Evolutionary conservation across 2,329 filamentous ascomycete species (phyloP).

Genomic region (Venturia pyrina): DNA sequence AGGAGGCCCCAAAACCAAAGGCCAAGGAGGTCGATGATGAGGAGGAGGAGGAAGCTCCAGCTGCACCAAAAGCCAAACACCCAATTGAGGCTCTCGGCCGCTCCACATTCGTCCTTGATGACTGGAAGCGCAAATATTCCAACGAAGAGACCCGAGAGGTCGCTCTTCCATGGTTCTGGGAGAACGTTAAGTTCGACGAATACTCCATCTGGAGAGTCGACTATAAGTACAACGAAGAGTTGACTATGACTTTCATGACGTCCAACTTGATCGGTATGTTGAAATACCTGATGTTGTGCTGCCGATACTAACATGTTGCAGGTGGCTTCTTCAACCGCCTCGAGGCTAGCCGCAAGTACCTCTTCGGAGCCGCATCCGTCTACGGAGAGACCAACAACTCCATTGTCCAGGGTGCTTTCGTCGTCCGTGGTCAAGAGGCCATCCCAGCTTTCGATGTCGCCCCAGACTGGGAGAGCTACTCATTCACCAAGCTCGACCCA

Average conservation of each 20-base stretch:
- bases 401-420: conserved; percentile 83
- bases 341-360: conserved; percentile 93
- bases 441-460: conserved; percentile 88
- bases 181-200: conserved; percentile 86
- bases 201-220: conserved; percentile 91
- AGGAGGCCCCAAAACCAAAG: conserved; percentile 40
- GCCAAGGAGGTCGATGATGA: conserved; percentile 46
- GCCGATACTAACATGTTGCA: conserved; percentile 19
- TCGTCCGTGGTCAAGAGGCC: conserved; percentile 86
- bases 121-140: conserved; percentile 99
- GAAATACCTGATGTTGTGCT: background rate
- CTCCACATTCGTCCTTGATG: conserved; percentile 75
- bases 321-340: conserved; percentile 95
- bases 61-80: conserved; percentile 89
- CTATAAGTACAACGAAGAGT: conserved; percentile 99
- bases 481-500: conserved; percentile 92
- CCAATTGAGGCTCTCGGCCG: conserved; percentile 77
- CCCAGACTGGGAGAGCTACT: conserved; percentile 94
- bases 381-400: conserved; percentile 85
- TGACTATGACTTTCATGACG: conserved; percentile 97
- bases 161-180: conserved; percentile 96
- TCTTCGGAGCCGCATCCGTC: conserved; percentile 85
- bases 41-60: conserved; percentile 49
- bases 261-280: conserved; percentile 79
- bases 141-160: conserved; percentile 77